A percentile compares a stretch with the other conserved stretches of the same genome.
These are phyloP conservation scores for Epichloe aotearoae DNA, from an alignment of 2,329 filamentous ascomycete species.

Conservation along the genomic window DNA sequence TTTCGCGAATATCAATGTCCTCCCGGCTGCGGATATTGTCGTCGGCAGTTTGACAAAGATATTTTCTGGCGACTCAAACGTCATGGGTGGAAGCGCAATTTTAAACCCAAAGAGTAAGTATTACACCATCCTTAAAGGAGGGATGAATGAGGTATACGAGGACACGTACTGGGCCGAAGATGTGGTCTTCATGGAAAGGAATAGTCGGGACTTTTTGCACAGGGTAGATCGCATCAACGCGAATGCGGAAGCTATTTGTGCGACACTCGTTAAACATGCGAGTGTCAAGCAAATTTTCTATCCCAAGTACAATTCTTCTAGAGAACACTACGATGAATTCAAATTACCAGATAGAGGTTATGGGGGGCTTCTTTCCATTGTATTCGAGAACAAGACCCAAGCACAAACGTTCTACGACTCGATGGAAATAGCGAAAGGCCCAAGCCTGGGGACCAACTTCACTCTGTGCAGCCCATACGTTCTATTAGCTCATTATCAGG, in stretches of 20 bases:
- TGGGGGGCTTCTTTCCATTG: slow-evolving; percentile 76
- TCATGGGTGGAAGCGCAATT: slow-evolving; percentile 78
- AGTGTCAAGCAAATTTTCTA: slow-evolving; percentile 73
- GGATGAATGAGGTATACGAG: slow-evolving; percentile 56
- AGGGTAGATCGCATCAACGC: slow-evolving; percentile 74
- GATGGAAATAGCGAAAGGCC: slow-evolving; percentile 81
- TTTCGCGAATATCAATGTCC: slow-evolving; percentile 87
- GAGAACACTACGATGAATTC: slow-evolving; percentile 64
- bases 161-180: slow-evolving; percentile 94
- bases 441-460: slow-evolving; percentile 93
- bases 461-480: slow-evolving; percentile 87
- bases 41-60: slow-evolving; percentile 94
- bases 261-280: slow-evolving; percentile 47
- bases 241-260: slow-evolving; percentile 74
- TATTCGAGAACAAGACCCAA: slow-evolving; percentile 56
- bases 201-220: slow-evolving; percentile 79
- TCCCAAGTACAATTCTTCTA: slow-evolving; percentile 63
- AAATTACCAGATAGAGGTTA: slow-evolving; percentile 67
- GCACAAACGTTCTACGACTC: slow-evolving; percentile 76
- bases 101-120: slow-evolving; percentile 53
- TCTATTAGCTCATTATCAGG: slow-evolving; percentile 77
- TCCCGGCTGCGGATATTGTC: slow-evolving; percentile 79
- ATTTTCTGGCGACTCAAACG: slow-evolving; percentile 94
- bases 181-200: slow-evolving; percentile 86
- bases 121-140: slow-evolving; percentile 55